A percentile compares a stretch with the other conserved stretches of the same genome.
Conservation (phyloP, 2,329 filamentous ascomycete species). For the Aurifilum marmelostoma region DNA sequence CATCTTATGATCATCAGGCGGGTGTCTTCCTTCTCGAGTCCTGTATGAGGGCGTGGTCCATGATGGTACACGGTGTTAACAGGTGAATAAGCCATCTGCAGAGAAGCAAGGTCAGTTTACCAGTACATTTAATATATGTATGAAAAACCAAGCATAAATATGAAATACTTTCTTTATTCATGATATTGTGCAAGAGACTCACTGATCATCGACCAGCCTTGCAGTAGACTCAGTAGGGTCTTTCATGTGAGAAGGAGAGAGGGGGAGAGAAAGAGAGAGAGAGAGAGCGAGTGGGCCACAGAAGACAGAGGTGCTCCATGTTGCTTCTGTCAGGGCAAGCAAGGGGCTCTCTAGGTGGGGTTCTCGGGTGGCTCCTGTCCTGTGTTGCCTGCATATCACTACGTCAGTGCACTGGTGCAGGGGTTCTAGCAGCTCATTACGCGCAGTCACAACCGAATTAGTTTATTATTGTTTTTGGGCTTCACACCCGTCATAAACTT, state of each 20-base stretch:
- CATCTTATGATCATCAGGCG: too few species aligned
- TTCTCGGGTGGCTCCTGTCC: neutral
- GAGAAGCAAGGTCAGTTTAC: neutral
- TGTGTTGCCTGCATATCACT: slow-evolving; percentile 8
- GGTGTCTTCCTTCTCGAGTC: neutral
- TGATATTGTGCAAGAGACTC: too few species aligned
- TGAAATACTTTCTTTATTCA: too few species aligned
- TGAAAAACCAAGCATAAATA: too few species aligned
- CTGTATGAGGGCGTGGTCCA: too few species aligned
- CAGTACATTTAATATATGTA: neutral
- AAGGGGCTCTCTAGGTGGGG: neutral
- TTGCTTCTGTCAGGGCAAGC: neutral
- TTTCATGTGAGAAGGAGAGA: neutral
- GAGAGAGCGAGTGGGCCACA: neutral
- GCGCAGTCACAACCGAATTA: slow-evolving; percentile 7
- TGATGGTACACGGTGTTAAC: neutral
- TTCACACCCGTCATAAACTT: slow-evolving; percentile 6
- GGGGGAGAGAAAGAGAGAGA: too few species aligned
- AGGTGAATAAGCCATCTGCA: neutral
- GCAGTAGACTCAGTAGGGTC: neutral
- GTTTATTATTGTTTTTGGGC: slow-evolving; percentile 15
- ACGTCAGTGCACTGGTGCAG: slow-evolving; percentile 12
- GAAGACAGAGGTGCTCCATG: too few species aligned
- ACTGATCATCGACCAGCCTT: too few species aligned
- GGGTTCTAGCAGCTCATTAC: slow-evolving; percentile 8